phyloP scores from a whole-genome alignment of 208 protist genomes.

The Balamuthia mandrillaris region DNA sequence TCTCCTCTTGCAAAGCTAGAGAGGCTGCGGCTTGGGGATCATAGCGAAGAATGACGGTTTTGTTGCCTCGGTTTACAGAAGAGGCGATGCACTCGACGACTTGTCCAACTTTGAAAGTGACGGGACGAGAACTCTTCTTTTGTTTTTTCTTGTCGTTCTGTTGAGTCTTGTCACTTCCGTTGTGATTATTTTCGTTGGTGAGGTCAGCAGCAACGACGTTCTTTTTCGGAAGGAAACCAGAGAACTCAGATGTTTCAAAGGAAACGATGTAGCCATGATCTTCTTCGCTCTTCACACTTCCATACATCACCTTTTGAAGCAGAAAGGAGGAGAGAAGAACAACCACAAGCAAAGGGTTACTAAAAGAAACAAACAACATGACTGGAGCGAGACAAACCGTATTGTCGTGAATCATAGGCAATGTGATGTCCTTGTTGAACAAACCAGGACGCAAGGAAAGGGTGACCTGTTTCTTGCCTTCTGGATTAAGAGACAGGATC shows the following conservation, averaged over 20 bases:
- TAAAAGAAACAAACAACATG: background rate
- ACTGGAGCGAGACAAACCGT: background rate
- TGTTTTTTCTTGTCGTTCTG: background rate
- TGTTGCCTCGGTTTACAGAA: slow-evolving; percentile 27
- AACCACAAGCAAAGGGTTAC: background rate
- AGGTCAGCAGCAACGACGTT: background rate
- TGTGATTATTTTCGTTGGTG: background rate
- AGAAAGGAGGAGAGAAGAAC: background rate
- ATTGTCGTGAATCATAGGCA: background rate
- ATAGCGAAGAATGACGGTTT: background rate
- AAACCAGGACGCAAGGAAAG: slow-evolving; percentile 16
- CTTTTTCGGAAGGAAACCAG: slow-evolving; percentile 11
- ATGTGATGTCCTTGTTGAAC: background rate
- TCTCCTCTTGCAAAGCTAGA: background rate
- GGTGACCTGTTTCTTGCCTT: background rate
- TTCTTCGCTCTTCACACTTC: slow-evolving; percentile 37
- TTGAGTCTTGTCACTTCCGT: background rate
- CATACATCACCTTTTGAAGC: background rate
- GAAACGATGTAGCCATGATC: slow-evolving; percentile 33
- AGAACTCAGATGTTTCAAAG: slow-evolving; percentile 22
- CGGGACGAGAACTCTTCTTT: background rate
- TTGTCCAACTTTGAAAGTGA: background rate
- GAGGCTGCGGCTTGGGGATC: background rate
- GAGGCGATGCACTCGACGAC: background rate
- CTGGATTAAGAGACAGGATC: background rate